Conservation (phyloP, 2,329 filamentous ascomycete species). For the Fusarium verticillioides region DNA sequence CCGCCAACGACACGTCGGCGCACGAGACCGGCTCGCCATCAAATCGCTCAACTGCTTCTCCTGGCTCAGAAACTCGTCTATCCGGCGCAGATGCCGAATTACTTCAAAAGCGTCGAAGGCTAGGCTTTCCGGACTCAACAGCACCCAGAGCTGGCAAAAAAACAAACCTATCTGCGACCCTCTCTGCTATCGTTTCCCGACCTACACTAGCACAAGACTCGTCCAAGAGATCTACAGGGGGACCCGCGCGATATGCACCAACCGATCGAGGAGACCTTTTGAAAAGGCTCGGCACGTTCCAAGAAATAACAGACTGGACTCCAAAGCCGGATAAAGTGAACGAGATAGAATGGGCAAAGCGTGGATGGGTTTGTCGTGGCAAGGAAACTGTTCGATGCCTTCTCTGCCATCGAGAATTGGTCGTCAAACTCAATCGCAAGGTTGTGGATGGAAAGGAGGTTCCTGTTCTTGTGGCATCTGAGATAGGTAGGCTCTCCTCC, state of each 20-base stretch:
- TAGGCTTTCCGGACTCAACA: constrained; percentile 57
- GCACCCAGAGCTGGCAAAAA: constrained; percentile 46
- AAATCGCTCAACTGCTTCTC: constrained; percentile 24
- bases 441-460: constrained; percentile 66
- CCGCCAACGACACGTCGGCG: constrained; percentile 1
- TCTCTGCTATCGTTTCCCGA: constrained; percentile 42
- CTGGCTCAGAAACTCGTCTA: constrained; percentile 16
- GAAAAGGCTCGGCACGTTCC: constrained; percentile 84
- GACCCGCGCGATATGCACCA: constrained; percentile 78
- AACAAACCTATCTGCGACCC: constrained; percentile 36
- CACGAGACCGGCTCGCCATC: constrained; percentile 21
- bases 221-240: constrained; percentile 37
- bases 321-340: constrained; percentile 87
- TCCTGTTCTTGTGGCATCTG: constrained; percentile 65
- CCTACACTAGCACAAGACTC: constrained; percentile 38
- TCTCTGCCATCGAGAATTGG: constrained; percentile 84
- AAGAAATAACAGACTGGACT: constrained; percentile 92
- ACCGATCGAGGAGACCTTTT: constrained; percentile 87
- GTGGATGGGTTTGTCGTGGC: constrained; percentile 88
- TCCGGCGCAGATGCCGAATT: constrained; percentile 52
- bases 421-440: constrained; percentile 79
- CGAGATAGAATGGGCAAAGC: constrained; percentile 94
- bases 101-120: constrained; percentile 64
- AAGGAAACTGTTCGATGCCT: constrained; percentile 87
- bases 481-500: constrained; percentile 58